These are phyloP conservation scores for Paramecium tetraurelia DNA, from an alignment of 73 alveolate genomes.

Conservation along the genomic window DNA sequence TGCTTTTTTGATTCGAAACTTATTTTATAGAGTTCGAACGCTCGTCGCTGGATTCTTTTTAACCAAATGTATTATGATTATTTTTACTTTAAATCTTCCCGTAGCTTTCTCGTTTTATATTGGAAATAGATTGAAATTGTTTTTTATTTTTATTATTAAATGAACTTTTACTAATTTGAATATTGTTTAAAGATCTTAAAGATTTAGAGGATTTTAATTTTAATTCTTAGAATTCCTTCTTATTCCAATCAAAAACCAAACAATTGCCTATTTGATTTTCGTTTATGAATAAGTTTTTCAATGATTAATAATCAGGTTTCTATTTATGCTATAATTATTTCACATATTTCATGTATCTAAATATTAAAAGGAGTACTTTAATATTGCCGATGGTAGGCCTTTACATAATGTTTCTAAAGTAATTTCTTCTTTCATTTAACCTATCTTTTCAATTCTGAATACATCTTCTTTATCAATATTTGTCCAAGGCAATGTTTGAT, in stretches of 20 bases:
- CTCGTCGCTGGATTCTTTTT: background rate
- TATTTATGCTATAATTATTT: background rate
- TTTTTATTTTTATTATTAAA: background rate
- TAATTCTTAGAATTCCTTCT: background rate
- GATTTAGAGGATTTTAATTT: background rate
- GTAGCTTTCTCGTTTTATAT: background rate
- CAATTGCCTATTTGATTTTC: background rate
- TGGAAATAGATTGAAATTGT: background rate
- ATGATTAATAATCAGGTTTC: background rate
- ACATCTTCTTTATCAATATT: constrained; percentile 58
- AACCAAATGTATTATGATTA: background rate
- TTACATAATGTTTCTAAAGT: background rate
- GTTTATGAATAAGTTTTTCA: background rate
- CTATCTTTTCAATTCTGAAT: background rate
- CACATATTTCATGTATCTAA: background rate
- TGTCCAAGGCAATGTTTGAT: constrained; percentile 72
- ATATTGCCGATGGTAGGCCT: background rate
- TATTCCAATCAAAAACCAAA: background rate
- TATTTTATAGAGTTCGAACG: background rate
- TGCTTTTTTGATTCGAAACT: background rate
- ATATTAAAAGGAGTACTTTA: background rate
- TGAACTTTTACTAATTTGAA: background rate
- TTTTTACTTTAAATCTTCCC: background rate
- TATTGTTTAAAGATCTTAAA: background rate
- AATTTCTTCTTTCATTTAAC: background rate